Evolutionary conservation across 345 rosid species (phyloP), one percentile per base, ranked within the genome.

Genomic region (Aethionema arabicum): DNA sequence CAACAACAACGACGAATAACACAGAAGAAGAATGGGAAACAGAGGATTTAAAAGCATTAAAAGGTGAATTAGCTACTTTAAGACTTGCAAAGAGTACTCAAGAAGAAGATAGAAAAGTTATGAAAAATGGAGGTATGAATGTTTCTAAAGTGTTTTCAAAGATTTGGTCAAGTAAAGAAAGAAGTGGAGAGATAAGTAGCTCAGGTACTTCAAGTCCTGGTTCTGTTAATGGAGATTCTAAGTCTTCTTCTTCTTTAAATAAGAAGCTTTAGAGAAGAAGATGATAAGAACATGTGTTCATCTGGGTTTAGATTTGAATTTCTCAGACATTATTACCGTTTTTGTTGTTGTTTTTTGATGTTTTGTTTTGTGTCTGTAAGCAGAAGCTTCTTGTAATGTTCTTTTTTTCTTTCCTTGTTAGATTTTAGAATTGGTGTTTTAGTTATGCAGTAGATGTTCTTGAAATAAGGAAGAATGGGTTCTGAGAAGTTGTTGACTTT

Each of bases 11-110:
- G 27, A 21, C 27, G 27, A 21, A 21, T 21, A 89, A 89, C 74
- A 83, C 95, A 0, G 95, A 85, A 67, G 97, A 87, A 41, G 96
- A 85, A 32, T 93, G 97, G 99, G 99, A 89, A 55, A 78, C 87
- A 0, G 74, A 74, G 2, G 74, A 74, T 52, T 82, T 89, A 42
- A 82, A 76, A 73, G 82, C 93, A 3, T 69, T 86, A 66, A 88
- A 85, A 74, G 87, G 95, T 5, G 91, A 81, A 58, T 73, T 87
- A 32, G 80, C 85, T 8, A 59, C 71, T 40, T 78, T 80, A 16
- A 81, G 81, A 52, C 66, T 65, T 0, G 68, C 76, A 12, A 79
- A 77, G 70, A 65, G 47, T n/a, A n/a, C n/a, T 11, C 82, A 80
- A 12, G 69, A 66, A 0, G 79, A 78, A 38, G 57, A 59, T 29